phyloP scores from a whole-genome alignment of 805 yeast genomes.

The Peterozyma xylosa region DNA sequence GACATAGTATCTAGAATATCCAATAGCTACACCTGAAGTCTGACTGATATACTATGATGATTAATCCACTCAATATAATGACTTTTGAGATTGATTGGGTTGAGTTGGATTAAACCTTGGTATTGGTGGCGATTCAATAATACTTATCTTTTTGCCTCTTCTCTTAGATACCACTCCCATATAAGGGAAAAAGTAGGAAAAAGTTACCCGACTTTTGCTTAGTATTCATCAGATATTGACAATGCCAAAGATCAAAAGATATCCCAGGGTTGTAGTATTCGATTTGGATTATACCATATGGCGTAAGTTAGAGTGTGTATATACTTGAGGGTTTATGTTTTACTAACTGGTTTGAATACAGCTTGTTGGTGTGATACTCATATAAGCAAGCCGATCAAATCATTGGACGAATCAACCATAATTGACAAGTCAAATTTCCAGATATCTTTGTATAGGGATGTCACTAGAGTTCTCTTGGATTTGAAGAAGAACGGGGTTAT shows the following conservation, averaged over 20 bases:
- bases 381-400: conserved; percentile 44
- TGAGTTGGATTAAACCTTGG: too few species aligned
- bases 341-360: background rate
- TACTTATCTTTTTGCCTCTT: too few species aligned
- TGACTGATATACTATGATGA: too few species aligned
- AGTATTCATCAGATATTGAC: background rate
- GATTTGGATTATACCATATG: conserved; percentile 74
- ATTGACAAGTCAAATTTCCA: conserved; percentile 49
- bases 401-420: conserved; percentile 26
- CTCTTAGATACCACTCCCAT: too few species aligned
- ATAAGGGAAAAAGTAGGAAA: too few species aligned
- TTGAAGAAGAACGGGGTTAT: conserved; percentile 38
- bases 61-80: too few species aligned
- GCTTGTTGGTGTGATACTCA: conserved; percentile 77
- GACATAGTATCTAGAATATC: too few species aligned
- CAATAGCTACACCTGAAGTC: too few species aligned
- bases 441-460: conserved; percentile 59
- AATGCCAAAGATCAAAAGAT: conserved; percentile 1
- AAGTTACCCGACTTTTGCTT: too few species aligned
- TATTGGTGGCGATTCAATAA: too few species aligned
- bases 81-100: too few species aligned
- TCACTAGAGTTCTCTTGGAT: conserved; percentile 51
- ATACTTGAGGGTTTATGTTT: background rate
- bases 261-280: conserved; percentile 56
- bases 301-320: conserved; percentile 38